phyloP scores from a whole-genome alignment of 371 early-diverging fungal genomes.

The Ordospora pajunii region DNA sequence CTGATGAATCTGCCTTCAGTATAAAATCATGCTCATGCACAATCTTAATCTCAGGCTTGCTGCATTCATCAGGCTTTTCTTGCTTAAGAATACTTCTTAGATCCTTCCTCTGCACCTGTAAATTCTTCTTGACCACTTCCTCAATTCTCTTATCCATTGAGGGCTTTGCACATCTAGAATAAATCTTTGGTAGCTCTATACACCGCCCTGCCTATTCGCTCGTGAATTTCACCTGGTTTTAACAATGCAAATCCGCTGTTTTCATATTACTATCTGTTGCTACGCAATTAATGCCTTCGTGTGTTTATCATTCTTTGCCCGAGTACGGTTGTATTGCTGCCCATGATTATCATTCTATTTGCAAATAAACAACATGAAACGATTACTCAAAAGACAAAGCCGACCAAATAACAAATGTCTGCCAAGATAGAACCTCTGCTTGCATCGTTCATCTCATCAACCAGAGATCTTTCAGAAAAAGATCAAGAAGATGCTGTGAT shows the following conservation, averaged over 20 bases:
- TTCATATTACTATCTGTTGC: background rate
- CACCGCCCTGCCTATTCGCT: too few relatives aligned
- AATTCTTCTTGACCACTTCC: constrained; percentile 8
- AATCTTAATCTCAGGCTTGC: background rate
- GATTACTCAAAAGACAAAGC: background rate
- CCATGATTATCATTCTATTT: too few relatives aligned
- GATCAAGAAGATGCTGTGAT: background rate
- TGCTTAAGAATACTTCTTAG: background rate
- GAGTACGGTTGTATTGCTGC: too few relatives aligned
- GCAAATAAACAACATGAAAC: constrained; percentile 8
- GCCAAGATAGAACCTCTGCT: background rate
- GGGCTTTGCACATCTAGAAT: background rate
- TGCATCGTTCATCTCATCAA: constrained; percentile 7
- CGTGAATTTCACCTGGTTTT: background rate
- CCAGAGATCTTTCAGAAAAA: background rate
- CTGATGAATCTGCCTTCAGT: background rate
- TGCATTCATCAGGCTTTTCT: background rate
- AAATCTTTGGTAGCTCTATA: background rate
- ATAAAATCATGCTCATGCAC: background rate
- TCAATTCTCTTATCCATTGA: constrained; percentile 30
- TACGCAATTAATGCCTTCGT: background rate
- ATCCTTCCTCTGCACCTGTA: background rate
- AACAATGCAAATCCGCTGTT: background rate
- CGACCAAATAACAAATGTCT: background rate
- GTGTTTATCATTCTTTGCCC: background rate